phyloP scores from a whole-genome alignment of 306 rosid genomes.

The Cucurbita maxima region DNA sequence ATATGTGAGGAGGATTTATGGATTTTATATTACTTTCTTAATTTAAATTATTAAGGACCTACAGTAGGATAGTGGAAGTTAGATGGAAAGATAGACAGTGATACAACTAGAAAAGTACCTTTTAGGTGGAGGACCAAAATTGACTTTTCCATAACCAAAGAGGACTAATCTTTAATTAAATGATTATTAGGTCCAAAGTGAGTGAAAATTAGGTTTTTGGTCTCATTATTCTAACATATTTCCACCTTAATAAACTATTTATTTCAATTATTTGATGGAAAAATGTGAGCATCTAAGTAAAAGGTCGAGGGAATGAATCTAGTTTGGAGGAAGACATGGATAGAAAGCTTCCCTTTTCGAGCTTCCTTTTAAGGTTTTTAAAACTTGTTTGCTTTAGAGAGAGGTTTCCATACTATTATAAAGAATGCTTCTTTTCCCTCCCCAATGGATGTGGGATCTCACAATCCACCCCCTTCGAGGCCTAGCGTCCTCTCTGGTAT shows the following conservation, averaged over 20 bases:
- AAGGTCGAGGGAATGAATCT: not conserved
- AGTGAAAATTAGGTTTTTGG: not conserved
- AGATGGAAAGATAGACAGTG: not conserved
- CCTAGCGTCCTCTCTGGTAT: no score
- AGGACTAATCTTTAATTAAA: not conserved
- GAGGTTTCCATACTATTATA: no score
- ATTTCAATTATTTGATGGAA: not conserved
- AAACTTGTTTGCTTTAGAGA: no score
- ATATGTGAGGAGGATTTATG: not conserved
- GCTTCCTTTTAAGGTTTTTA: no score
- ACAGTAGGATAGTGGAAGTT: not conserved
- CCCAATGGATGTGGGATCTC: no score
- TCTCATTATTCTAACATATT: not conserved
- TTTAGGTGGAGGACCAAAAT: not conserved
- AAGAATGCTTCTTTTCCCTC: no score
- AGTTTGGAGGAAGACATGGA: not conserved
- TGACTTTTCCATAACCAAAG: not conserved
- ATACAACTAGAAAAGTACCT: not conserved
- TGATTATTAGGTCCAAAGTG: constrained; percentile 1
- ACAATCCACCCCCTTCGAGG: no score
- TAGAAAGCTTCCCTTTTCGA: no score
- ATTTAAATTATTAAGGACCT: not conserved
- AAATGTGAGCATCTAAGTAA: not conserved
- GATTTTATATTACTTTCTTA: not conserved
- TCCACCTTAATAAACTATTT: not conserved